Percentiles rank a stretch among this genome's conserved stretches.
These are phyloP conservation scores for Dictyostelium citrinum DNA, from an alignment of 78 protist species.

Conservation along the genomic window DNA sequence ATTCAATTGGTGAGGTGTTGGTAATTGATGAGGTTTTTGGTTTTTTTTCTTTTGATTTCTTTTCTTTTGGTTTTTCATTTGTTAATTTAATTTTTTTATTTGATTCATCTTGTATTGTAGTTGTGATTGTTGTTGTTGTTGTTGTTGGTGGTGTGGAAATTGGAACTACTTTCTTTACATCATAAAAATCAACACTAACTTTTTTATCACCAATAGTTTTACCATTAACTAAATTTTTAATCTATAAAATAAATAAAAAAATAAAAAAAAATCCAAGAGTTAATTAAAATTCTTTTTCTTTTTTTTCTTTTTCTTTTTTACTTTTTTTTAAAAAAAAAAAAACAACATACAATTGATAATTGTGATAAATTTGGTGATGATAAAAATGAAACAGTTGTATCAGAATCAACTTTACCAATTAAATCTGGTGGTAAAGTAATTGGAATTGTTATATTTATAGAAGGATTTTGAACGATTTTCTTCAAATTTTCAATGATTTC, in stretches of 20 bases:
- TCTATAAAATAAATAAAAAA: background rate
- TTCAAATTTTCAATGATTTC: constrained; percentile 43
- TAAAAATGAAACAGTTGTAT: constrained; percentile 37
- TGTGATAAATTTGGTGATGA: background rate
- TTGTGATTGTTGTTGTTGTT: background rate
- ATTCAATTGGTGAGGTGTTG: too few relatives aligned
- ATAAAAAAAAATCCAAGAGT: background rate
- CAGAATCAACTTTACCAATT: constrained; percentile 11
- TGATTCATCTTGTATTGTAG: background rate
- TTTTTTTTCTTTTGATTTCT: background rate
- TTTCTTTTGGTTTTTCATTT: background rate
- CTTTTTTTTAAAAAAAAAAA: too few relatives aligned
- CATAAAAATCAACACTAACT: constrained; percentile 25
- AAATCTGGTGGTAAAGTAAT: constrained; percentile 8
- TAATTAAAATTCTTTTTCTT: background rate
- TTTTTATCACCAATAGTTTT: constrained; percentile 31
- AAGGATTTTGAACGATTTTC: constrained; percentile 28
- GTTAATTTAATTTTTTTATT: background rate
- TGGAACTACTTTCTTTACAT: background rate
- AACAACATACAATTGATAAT: background rate
- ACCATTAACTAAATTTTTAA: background rate
- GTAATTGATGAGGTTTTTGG: background rate
- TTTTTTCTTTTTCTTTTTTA: background rate
- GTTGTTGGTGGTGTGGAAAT: background rate
- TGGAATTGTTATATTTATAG: constrained; percentile 38